Evolutionary conservation across 352 stramenopile species (phyloP).

Genomic region (Phytophthora hybrid): DNA sequence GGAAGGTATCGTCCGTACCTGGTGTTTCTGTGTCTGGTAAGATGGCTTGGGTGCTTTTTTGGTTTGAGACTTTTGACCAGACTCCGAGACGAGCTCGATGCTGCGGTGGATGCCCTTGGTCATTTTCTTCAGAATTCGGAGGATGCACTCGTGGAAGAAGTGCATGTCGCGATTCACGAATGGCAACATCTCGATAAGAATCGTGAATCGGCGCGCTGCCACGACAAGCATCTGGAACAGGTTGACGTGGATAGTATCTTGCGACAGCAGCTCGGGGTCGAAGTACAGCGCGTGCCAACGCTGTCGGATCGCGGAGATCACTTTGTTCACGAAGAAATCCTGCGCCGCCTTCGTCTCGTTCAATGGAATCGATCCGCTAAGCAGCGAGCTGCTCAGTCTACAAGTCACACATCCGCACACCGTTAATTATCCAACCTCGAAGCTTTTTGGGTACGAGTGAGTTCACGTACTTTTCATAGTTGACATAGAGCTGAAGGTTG

Average conservation of each 20-base stretch:
- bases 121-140: constrained; percentile 55
- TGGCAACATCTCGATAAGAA: constrained; percentile 64
- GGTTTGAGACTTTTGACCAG: neutral
- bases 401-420: neutral
- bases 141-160: constrained; percentile 53
- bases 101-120: constrained; percentile 54
- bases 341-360: constrained; percentile 63
- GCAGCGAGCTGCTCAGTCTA: constrained; percentile 44
- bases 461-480: constrained; percentile 76
- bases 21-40: constrained; percentile 30
- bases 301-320: constrained; percentile 69
- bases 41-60: neutral
- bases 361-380: constrained; percentile 60
- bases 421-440: constrained; percentile 15
- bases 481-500: constrained; percentile 69
- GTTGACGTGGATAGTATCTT: constrained; percentile 62
- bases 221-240: constrained; percentile 68
- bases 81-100: constrained; percentile 24
- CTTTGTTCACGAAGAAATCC: constrained; percentile 71
- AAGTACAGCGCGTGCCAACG: constrained; percentile 80
- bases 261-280: constrained; percentile 47
- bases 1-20: constrained; percentile 22
- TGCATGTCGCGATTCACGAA: constrained; percentile 51
- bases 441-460: neutral
- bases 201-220: constrained; percentile 56